Conservation (phyloP, 768 basidiomycete genomes). For the Calocera viscosa region DNA sequence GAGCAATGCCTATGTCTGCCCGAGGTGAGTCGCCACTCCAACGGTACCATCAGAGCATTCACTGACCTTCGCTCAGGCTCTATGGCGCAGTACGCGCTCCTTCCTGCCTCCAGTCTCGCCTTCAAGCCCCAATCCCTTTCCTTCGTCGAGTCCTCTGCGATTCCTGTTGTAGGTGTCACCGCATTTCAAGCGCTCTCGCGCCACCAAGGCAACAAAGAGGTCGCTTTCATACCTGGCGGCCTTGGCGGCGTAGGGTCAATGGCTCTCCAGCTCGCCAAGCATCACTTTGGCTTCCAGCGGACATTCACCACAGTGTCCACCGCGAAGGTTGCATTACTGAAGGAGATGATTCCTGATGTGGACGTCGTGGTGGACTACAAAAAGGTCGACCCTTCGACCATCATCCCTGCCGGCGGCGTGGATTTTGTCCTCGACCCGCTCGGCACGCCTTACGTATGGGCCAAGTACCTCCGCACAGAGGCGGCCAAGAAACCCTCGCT, state of each 20-base stretch:
- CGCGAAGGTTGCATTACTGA: background rate
- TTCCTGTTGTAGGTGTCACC: background rate
- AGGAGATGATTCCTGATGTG: background rate
- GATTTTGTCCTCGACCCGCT: background rate
- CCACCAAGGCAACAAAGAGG: background rate
- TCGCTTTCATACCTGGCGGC: background rate
- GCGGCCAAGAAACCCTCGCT: background rate
- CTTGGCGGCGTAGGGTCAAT: background rate
- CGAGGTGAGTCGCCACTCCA: background rate
- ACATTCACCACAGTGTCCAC: background rate
- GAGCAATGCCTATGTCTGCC: background rate
- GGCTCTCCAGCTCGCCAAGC: constrained; percentile 6
- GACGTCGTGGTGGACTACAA: background rate
- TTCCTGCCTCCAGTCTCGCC: background rate
- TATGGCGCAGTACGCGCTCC: background rate
- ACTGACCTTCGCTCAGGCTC: background rate
- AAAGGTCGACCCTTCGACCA: background rate
- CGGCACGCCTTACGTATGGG: background rate
- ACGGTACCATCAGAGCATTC: too few species aligned
- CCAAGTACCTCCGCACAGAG: background rate
- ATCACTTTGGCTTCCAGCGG: background rate
- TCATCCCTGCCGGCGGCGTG: background rate
- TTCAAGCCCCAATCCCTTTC: background rate
- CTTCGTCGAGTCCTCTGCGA: background rate
- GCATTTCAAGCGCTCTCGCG: background rate